Conservation (phyloP, 1,284 basidiomycete species). For the Flammula alnicola region DNA sequence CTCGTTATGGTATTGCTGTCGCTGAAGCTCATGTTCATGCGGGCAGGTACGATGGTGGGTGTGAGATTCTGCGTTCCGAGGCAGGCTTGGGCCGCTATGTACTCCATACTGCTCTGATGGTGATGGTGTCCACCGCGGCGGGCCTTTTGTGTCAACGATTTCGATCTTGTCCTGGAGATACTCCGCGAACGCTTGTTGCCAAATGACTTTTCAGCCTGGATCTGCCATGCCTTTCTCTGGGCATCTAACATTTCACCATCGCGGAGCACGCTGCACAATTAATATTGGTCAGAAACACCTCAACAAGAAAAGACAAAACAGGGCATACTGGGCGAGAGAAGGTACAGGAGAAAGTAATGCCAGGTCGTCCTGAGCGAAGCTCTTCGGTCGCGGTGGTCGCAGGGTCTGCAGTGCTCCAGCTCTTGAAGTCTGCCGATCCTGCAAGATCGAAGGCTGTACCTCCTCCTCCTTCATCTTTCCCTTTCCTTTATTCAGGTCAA, state of each 20-base stretch:
- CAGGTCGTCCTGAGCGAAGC: constrained; percentile 62
- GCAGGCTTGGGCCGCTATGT: constrained; percentile 63
- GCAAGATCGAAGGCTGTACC: constrained; percentile 2
- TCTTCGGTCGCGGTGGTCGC: constrained; percentile 45
- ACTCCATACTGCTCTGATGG: constrained; percentile 49
- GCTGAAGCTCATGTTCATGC: constrained; percentile 14
- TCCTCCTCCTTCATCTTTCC: constrained; percentile 12
- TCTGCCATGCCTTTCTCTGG: constrained; percentile 69
- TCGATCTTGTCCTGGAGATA: constrained; percentile 64
- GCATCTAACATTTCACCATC: constrained; percentile 61
- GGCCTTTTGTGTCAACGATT: constrained; percentile 55
- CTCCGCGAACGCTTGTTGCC: constrained; percentile 66
- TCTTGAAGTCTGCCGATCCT: constrained; percentile 11
- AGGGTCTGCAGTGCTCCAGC: neutral
- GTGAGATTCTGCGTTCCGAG: constrained; percentile 63
- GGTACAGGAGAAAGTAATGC: constrained; percentile 62
- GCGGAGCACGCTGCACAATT: constrained; percentile 58
- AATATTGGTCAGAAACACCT: constrained; percentile 5
- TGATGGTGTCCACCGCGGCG: constrained; percentile 24
- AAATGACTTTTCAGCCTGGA: constrained; percentile 63
- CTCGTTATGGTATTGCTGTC: constrained; percentile 21
- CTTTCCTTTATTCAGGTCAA: constrained; percentile 30
- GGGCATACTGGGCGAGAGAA: constrained; percentile 61
- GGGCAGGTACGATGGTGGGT: constrained; percentile 47
- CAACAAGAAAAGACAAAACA: constrained; percentile 10